Evolutionary conservation across 2,329 filamentous ascomycete species (phyloP).

Genomic region (Aspergillus ochraceus): DNA sequence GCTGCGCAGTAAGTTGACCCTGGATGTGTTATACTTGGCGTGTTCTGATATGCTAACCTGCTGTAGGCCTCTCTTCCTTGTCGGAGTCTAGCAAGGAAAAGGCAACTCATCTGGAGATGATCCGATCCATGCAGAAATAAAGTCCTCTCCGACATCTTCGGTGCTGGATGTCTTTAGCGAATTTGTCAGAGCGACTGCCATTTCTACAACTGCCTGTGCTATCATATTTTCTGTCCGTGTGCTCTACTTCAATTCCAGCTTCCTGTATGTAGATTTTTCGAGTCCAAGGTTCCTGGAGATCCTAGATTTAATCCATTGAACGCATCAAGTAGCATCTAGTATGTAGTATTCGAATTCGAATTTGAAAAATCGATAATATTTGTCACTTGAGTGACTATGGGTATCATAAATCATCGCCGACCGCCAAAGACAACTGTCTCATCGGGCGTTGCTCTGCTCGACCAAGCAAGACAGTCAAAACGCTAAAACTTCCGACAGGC

Average conservation of each 20-base stretch:
- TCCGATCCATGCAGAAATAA: slow-evolving; percentile 58
- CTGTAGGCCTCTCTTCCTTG: slow-evolving; percentile 66
- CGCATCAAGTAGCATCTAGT: background rate
- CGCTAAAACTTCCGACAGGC: background rate
- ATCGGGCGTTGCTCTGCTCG: background rate
- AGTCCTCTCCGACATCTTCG: slow-evolving; percentile 2
- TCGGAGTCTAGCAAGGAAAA: slow-evolving; percentile 82
- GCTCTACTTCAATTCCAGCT: slow-evolving; percentile 1
- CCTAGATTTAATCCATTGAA: slow-evolving; percentile 4
- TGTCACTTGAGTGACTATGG: slow-evolving; percentile 11
- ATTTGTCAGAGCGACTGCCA: background rate
- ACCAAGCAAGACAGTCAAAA: background rate
- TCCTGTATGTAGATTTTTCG: slow-evolving; percentile 18
- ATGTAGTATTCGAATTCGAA: background rate
- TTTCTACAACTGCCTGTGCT: slow-evolving; percentile 1
- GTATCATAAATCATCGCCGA: slow-evolving; percentile 19
- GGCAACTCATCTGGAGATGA: slow-evolving; percentile 85
- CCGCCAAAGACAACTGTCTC: background rate
- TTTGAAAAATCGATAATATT: background rate
- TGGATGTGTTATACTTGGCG: background rate
- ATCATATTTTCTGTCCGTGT: background rate
- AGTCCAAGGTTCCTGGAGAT: slow-evolving; percentile 16
- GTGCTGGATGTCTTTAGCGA: background rate
- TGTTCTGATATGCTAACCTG: slow-evolving; percentile 12
- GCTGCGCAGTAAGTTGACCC: slow-evolving; percentile 66